Percentiles rank a stretch among this genome's conserved stretches.
phyloP scores from a whole-genome alignment of 2,329 filamentous ascomycete genomes.

The Penicillium crustosum region DNA sequence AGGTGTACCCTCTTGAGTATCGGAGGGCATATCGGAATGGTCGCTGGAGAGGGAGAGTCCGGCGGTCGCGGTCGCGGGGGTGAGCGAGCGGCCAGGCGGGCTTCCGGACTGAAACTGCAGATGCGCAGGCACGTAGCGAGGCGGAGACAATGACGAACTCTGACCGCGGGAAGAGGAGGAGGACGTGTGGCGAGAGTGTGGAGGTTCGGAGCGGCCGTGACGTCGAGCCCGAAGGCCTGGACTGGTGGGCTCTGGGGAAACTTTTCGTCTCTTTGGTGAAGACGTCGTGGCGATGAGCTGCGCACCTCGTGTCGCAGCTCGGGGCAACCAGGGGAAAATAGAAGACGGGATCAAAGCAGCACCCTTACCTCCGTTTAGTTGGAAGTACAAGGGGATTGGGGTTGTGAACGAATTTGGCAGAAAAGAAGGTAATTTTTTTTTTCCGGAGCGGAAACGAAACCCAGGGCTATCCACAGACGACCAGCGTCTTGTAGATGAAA shows the following conservation, averaged over 20 bases:
- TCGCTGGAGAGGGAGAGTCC: constrained; percentile 51
- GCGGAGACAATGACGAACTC: constrained; percentile 34
- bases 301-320: constrained; percentile 47
- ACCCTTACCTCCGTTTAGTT: constrained; percentile 6
- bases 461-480: constrained; percentile 10
- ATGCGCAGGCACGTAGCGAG: constrained; percentile 57
- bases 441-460: constrained; percentile 17
- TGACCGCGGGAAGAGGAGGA: constrained; percentile 28
- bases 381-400: constrained; percentile 6
- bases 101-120: constrained; percentile 50
- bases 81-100: constrained; percentile 39
- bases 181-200: constrained; percentile 27
- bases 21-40: constrained; percentile 46
- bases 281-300: constrained; percentile 52
- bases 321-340: constrained; percentile 23
- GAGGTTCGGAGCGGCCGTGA: constrained; percentile 34
- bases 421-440: constrained; percentile 24
- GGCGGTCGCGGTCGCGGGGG: constrained; percentile 54
- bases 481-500: background rate
- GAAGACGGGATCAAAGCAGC: constrained; percentile 4
- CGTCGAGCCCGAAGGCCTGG: constrained; percentile 39
- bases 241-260: constrained; percentile 44
- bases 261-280: constrained; percentile 52
- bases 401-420: constrained; percentile 21
- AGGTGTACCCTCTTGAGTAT: constrained; percentile 29